phyloP scores from a whole-genome alignment of 805 yeast species.

The Yarrowia sp. region DNA sequence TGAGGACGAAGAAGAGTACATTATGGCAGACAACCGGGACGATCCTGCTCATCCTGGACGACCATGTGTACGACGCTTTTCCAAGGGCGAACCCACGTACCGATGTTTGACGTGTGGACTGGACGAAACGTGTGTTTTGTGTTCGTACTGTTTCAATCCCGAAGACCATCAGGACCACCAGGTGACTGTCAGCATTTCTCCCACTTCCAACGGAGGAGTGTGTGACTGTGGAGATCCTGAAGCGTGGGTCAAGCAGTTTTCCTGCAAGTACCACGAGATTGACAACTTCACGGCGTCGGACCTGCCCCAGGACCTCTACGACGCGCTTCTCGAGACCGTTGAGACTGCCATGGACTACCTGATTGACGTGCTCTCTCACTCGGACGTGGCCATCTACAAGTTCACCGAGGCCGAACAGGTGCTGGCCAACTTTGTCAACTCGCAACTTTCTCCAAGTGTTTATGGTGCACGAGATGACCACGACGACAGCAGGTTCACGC shows the following conservation, averaged over 20 bases:
- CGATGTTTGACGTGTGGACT: constrained; percentile 70
- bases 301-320: constrained; percentile 47
- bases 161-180: constrained; percentile 70
- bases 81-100: constrained; percentile 77
- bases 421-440: constrained; percentile 36
- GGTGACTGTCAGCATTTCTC: constrained; percentile 57
- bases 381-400: constrained; percentile 33
- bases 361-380: constrained; percentile 35
- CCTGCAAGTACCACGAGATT: constrained; percentile 46
- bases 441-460: constrained; percentile 42
- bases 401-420: constrained; percentile 33
- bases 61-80: constrained; percentile 70
- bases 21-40: constrained; percentile 29
- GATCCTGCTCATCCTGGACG: constrained; percentile 52
- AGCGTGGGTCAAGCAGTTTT: constrained; percentile 61
- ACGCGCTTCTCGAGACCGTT: constrained; percentile 36
- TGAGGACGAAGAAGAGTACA: constrained; percentile 32
- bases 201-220: constrained; percentile 66
- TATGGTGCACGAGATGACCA: constrained; percentile 48
- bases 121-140: constrained; percentile 82
- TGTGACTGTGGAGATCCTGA: constrained; percentile 90
- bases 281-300: constrained; percentile 35
- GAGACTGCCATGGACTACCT: constrained; percentile 35
- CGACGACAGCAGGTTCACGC: constrained; percentile 47
- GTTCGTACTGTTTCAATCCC: constrained; percentile 69